Percentiles rank a stretch among this genome's conserved stretches.
Conservation (phyloP, 1,284 basidiomycete genomes). For the Malassezia obtusa region DNA sequence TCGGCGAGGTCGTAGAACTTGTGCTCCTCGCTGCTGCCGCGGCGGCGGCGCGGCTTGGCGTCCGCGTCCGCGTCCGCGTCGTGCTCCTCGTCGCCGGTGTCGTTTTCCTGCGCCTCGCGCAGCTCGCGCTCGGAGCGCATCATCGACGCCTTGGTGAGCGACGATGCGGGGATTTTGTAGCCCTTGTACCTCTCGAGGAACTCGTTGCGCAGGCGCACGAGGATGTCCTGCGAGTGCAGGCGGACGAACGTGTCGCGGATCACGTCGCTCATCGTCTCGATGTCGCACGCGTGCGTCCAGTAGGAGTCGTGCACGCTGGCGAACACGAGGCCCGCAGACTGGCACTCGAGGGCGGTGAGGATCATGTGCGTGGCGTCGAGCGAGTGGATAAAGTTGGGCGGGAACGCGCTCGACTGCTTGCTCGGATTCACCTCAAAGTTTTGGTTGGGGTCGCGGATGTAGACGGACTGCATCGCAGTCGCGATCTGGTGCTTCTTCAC, state of each 20-base stretch:
- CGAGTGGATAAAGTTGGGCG: slow-evolving; percentile 96
- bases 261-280: slow-evolving; percentile 78
- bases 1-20: slow-evolving; percentile 66
- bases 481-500: slow-evolving; percentile 60
- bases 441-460: slow-evolving; percentile 75
- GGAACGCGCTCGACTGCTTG: slow-evolving; percentile 93
- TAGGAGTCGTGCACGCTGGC: slow-evolving; percentile 98
- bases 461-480: slow-evolving; percentile 83
- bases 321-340: slow-evolving; percentile 56
- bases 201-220: slow-evolving; percentile 54
- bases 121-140: slow-evolving; percentile 6
- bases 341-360: slow-evolving; percentile 78
- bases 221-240: slow-evolving; percentile 76
- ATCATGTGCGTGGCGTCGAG: slow-evolving; percentile 99
- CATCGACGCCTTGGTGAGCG: slow-evolving; percentile 13
- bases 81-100: background rate
- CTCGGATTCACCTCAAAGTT: slow-evolving; percentile 69
- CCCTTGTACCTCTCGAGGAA: slow-evolving; percentile 38
- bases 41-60: slow-evolving; percentile 7
- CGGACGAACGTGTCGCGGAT: slow-evolving; percentile 91
- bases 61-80: slow-evolving; percentile 10
- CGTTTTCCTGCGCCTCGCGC: slow-evolving; percentile 6
- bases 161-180: slow-evolving; percentile 31
- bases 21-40: slow-evolving; percentile 19
- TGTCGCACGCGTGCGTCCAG: slow-evolving; percentile 86